Base-by-base conservation (phyloP, 163 green algal species). In the Prototheca stagnorum region DNA sequence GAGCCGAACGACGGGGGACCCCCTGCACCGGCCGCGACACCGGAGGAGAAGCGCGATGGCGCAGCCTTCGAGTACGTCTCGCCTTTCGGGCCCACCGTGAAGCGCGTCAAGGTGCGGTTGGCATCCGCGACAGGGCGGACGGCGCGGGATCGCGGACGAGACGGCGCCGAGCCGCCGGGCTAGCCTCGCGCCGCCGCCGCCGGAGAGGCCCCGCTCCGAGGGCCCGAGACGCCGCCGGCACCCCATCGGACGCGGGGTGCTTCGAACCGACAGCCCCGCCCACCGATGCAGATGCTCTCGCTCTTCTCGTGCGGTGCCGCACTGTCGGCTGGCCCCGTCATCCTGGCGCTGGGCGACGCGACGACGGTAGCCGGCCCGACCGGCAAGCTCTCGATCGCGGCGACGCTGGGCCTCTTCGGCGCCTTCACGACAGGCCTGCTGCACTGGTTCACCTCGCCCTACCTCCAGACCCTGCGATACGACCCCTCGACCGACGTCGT, bases 381-480 rank as follows among this genome's bases (percentile, higher is more conserved):
- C 11, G 61, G 60, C 25, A 64, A 72, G 34, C 21, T 25, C 6
- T 47, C 37, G 20, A 62, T 75, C 15, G 45, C 56, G 9, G 49
- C 20, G 21, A 71, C 65, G 1, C 34, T 74, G n/a, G 31, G 25
- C 27, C 25, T 34, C 19, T 78, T 78, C 66, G 69, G 69, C 9
- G 22, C 64, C 0, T 73, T 73, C 36, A 79, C 69, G 14, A 79
- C 69, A 25, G 70, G 63, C 4, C 50, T 82, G 34, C 51, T 79
- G n/a, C 62, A 79, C 44, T 79, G 70, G 73, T 82, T 82, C 51
- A 72, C 62, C 11, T 52, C 52, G 17, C 73, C 73, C 4, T 82
- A 82, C 43, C 54, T 81, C 21, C 37, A 35, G 23, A 58, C 69
- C 49, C 24, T 64, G 19, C 36, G 20, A 15, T 16, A 7, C 24